Conservation (phyloP, 345 rosid species). For the Citrus medica region DNA sequence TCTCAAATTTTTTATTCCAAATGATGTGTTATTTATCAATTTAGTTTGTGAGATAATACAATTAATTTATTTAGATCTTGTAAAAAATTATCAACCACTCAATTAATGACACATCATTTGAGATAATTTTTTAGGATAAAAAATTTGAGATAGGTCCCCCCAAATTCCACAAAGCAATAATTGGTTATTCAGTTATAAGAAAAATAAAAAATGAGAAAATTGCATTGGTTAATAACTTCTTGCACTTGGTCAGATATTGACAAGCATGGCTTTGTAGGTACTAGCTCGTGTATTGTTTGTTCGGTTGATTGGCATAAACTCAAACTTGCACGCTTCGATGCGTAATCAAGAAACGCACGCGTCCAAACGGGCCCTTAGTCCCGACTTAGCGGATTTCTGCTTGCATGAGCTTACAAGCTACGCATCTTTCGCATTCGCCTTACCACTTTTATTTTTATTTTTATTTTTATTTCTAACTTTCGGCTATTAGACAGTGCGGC, state of each 20-base stretch:
- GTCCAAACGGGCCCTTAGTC: constrained; percentile 12
- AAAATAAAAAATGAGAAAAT: too few relatives aligned
- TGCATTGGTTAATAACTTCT: too few relatives aligned
- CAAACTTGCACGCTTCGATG: constrained; percentile 46
- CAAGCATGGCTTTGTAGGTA: background rate
- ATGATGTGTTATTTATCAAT: too few relatives aligned
- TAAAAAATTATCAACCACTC: too few relatives aligned
- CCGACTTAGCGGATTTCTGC: background rate
- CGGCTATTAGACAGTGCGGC: background rate
- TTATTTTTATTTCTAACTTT: background rate
- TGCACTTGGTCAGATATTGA: too few relatives aligned
- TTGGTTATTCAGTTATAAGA: too few relatives aligned
- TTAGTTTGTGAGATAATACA: too few relatives aligned
- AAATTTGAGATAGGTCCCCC: too few relatives aligned
- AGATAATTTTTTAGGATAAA: rapidly evolving
- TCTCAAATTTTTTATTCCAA: too few relatives aligned
- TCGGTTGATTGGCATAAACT: background rate
- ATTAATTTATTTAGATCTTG: too few relatives aligned
- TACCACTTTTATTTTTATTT: background rate
- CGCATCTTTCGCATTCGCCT: constrained; percentile 27
- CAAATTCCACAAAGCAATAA: too few relatives aligned
- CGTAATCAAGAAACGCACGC: constrained; percentile 29
- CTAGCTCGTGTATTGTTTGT: background rate
- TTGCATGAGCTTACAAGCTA: constrained; percentile 46
- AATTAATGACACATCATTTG: too few relatives aligned